Percentiles rank a stretch among this genome's conserved stretches.
Conservation (phyloP, 2,329 filamentous ascomycete genomes). For the Trichoderma sp. region DNA sequence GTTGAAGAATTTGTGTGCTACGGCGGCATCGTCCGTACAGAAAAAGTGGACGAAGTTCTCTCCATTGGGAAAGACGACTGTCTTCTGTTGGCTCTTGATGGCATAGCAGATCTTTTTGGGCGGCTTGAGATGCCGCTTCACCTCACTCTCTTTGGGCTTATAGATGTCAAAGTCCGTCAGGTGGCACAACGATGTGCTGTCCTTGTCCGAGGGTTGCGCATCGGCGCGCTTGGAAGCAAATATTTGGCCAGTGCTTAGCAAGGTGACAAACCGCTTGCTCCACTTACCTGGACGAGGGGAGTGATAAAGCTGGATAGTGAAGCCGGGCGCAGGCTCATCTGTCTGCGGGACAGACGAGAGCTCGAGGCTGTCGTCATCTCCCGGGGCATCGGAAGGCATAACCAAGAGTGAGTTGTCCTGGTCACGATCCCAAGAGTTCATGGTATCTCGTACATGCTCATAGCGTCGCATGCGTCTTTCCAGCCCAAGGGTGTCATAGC, state of each 20-base stretch:
- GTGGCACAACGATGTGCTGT: conserved; percentile 70
- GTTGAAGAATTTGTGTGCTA: conserved; percentile 67
- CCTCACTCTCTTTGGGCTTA: conserved; percentile 64
- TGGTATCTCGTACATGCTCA: conserved; percentile 78
- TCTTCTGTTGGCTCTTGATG: conserved; percentile 89
- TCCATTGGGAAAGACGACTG: conserved; percentile 74
- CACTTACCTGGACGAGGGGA: conserved; percentile 81
- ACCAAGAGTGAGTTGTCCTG: conserved; percentile 71
- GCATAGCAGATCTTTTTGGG: conserved; percentile 85
- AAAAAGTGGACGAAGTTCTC: conserved; percentile 93
- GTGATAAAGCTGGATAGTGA: conserved; percentile 71
- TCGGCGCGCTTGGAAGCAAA: conserved; percentile 65
- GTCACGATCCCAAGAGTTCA: conserved; percentile 91
- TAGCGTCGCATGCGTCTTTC: conserved; percentile 81
- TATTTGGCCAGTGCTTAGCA: conserved; percentile 71
- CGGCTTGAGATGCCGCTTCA: conserved; percentile 69
- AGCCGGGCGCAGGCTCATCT: conserved; percentile 59
- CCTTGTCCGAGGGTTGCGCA: conserved; percentile 60
- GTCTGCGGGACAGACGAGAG: conserved; percentile 58
- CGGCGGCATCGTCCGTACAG: conserved; percentile 66
- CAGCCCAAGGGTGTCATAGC: conserved; percentile 70
- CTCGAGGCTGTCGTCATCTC: conserved; percentile 61
- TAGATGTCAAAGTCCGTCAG: conserved; percentile 93
- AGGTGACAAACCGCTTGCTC: conserved; percentile 77
- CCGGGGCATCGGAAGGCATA: conserved; percentile 53